Conservation (phyloP, 768 basidiomycete species). For the Leucocoprinus birnbaumii region DNA sequence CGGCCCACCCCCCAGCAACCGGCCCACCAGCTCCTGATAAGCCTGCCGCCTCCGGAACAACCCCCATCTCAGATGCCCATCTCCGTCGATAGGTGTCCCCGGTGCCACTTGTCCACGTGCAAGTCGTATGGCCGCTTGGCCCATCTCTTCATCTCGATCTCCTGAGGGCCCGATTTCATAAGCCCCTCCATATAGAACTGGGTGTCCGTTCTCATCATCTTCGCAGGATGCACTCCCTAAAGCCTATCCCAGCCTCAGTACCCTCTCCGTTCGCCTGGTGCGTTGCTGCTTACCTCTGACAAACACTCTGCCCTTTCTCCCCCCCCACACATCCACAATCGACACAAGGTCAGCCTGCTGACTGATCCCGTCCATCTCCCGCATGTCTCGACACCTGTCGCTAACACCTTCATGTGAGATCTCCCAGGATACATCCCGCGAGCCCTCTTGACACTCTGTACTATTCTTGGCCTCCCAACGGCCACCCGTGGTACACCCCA, state of each 20-base stretch:
- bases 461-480: background rate
- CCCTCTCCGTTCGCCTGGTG: background rate
- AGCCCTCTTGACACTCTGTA: background rate
- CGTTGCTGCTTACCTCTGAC: constrained; percentile 1
- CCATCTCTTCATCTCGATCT: constrained; percentile 48
- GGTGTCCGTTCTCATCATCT: constrained; percentile 60
- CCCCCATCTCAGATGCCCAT: constrained; percentile 12
- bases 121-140: constrained; percentile 39
- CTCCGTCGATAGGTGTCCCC: constrained; percentile 23
- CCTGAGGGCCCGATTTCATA: constrained; percentile 26
- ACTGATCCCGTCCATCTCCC: background rate
- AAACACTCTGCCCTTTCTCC: background rate
- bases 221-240: constrained; percentile 31
- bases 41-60: constrained; percentile 39
- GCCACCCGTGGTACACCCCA: constrained; percentile 10
- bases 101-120: constrained; percentile 36
- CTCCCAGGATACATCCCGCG: constrained; percentile 7
- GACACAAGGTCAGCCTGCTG: constrained; percentile 21
- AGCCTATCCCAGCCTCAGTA: constrained; percentile 20
- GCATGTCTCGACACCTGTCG: background rate
- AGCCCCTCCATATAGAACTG: constrained; percentile 31
- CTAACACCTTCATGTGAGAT: background rate
- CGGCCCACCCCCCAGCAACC: constrained; percentile 7
- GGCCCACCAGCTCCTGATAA: constrained; percentile 39
- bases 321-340: constrained; percentile 6